These are phyloP conservation scores for Erysimum cheiranthoides DNA, from an alignment of 345 rosid genomes.

Conservation along the genomic window DNA sequence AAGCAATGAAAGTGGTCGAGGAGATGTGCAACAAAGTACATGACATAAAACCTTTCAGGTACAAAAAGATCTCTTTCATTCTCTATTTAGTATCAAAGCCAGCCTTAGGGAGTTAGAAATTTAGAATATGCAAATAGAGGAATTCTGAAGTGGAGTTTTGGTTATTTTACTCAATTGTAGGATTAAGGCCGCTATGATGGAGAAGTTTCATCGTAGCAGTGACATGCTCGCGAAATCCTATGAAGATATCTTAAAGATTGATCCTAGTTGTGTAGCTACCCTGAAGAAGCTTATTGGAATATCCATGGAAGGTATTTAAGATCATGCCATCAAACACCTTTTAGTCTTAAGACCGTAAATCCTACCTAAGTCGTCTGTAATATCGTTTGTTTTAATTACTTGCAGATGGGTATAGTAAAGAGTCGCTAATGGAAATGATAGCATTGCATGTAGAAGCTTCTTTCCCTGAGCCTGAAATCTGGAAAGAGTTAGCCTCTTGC, in stretches of 20 bases:
- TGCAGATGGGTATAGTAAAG: slow-evolving; percentile 65
- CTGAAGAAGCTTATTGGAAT: slow-evolving; percentile 65
- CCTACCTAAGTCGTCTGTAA: neutral
- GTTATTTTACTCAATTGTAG: slow-evolving; percentile 49
- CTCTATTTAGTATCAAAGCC: slow-evolving; percentile 3
- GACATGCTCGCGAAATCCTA: slow-evolving; percentile 53
- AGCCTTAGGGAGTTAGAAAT: neutral
- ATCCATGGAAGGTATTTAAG: slow-evolving; percentile 55
- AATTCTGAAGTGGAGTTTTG: slow-evolving; percentile 12
- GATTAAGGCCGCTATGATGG: slow-evolving; percentile 64
- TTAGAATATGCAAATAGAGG: slow-evolving; percentile 15
- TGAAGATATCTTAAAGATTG: slow-evolving; percentile 74
- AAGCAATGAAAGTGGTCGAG: slow-evolving; percentile 65
- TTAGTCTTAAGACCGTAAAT: neutral
- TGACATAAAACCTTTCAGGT: slow-evolving; percentile 69
- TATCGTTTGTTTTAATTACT: slow-evolving; percentile 1
- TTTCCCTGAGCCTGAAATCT: slow-evolving; percentile 49
- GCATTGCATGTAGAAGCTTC: slow-evolving; percentile 84
- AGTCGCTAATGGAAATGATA: slow-evolving; percentile 72
- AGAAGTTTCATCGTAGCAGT: slow-evolving; percentile 55
- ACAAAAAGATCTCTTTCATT: slow-evolving; percentile 18
- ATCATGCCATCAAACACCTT: neutral
- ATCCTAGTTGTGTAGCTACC: slow-evolving; percentile 63
- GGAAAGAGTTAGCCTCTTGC: slow-evolving; percentile 83
- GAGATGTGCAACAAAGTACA: slow-evolving; percentile 54